These are phyloP conservation scores for Scytalidium sp. DNA, from an alignment of 2,329 filamentous ascomycete species.

Conservation along the genomic window DNA sequence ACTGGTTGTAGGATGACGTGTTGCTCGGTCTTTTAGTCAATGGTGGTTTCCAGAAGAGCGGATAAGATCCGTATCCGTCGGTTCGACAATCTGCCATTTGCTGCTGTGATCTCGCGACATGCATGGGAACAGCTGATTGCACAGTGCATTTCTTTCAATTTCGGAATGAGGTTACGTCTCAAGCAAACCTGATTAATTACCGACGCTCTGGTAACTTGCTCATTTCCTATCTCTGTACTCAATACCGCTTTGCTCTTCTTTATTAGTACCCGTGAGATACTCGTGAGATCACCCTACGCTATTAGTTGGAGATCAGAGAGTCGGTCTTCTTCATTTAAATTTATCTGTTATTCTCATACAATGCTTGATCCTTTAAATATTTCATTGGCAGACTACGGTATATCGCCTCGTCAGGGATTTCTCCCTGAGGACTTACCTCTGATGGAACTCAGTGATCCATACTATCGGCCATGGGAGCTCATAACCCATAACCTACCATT, in stretches of 20 bases:
- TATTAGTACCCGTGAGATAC: background rate
- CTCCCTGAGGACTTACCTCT: constrained; percentile 70
- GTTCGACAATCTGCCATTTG: background rate
- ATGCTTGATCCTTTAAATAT: constrained; percentile 24
- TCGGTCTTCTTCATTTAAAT: no score
- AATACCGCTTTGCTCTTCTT: background rate
- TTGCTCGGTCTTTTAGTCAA: no score
- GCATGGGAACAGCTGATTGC: background rate
- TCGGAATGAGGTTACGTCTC: no score
- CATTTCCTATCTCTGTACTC: background rate
- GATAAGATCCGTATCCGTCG: background rate
- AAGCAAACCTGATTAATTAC: no score
- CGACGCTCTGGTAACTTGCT: no score
- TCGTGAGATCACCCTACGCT: no score
- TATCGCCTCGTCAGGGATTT: constrained; percentile 59
- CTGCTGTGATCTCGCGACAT: background rate
- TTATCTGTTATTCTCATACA: background rate
- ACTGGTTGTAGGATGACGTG: no score
- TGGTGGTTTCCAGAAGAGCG: no score
- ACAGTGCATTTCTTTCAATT: no score
- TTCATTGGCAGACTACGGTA: constrained; percentile 18
- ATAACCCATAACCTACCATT: constrained; percentile 65
- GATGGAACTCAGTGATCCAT: constrained; percentile 59
- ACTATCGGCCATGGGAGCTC: constrained; percentile 79
- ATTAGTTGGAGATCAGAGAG: no score